These are phyloP conservation scores for Acanthochlamys bracteata DNA, from an alignment of 106 monocot species.

Conservation along the genomic window DNA sequence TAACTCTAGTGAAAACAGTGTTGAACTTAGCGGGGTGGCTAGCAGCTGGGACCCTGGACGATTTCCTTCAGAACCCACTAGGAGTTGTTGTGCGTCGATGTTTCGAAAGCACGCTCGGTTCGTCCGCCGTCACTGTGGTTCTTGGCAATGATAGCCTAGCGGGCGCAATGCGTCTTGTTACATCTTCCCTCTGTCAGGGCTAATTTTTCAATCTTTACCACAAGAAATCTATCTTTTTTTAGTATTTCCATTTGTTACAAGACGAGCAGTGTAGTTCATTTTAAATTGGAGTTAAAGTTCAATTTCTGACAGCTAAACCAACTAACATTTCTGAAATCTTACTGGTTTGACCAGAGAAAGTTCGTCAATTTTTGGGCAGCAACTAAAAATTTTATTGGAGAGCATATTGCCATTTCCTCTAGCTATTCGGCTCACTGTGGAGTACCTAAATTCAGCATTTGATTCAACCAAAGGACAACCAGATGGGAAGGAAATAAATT, in stretches of 20 bases:
- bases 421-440: slow-evolving; percentile 59
- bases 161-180: slow-evolving; percentile 66
- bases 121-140: slow-evolving; percentile 11
- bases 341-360: slow-evolving; percentile 77
- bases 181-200: slow-evolving; percentile 91
- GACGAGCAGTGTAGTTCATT: too few relatives aligned
- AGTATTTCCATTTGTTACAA: neutral
- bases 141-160: slow-evolving; percentile 81
- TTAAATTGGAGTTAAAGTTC: neutral
- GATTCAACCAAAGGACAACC: slow-evolving; percentile 86
- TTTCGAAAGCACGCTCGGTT: slow-evolving; percentile 65
- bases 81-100: slow-evolving; percentile 67
- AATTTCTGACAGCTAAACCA: too few relatives aligned
- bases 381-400: slow-evolving; percentile 24
- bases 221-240: neutral
- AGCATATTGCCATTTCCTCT: slow-evolving; percentile 61
- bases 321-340: too few relatives aligned
- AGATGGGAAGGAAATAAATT: slow-evolving; percentile 52
- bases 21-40: too few relatives aligned
- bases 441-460: slow-evolving; percentile 67
- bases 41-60: slow-evolving; percentile 61
- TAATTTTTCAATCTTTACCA: slow-evolving; percentile 9
- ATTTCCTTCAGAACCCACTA: slow-evolving; percentile 70
- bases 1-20: too few relatives aligned
- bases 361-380: slow-evolving; percentile 67